phyloP scores from a whole-genome alignment of 208 protist genomes.

The Herpetomonas tarakana region DNA sequence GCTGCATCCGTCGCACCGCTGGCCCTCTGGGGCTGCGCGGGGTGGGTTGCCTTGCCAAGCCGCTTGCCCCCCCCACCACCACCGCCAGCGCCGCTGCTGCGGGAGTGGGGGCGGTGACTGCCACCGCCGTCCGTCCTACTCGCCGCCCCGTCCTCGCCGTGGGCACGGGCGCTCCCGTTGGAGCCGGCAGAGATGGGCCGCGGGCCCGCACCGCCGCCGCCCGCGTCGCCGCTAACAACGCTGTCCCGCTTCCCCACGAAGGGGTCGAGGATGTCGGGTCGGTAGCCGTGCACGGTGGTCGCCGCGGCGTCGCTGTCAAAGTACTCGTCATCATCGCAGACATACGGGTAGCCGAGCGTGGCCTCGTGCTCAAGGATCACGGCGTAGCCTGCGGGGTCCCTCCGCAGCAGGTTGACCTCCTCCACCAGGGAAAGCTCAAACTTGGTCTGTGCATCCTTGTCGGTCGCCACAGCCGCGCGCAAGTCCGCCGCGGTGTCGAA shows the following conservation, averaged over 20 bases:
- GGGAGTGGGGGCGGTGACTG: no score
- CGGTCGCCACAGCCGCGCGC: slow-evolving; percentile 49
- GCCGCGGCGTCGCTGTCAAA: slow-evolving; percentile 30
- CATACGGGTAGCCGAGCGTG: slow-evolving; percentile 61
- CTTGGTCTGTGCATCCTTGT: slow-evolving; percentile 45
- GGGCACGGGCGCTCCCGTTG: slow-evolving; percentile 7
- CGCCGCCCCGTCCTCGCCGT: background rate
- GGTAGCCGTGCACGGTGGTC: slow-evolving; percentile 3
- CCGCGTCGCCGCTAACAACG: slow-evolving; percentile 5
- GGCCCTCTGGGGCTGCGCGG: background rate
- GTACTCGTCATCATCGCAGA: slow-evolving; percentile 47
- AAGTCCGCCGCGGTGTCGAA: slow-evolving; percentile 34
- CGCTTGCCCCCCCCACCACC: no score
- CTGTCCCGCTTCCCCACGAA: slow-evolving; percentile 4
- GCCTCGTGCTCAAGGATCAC: slow-evolving; percentile 53
- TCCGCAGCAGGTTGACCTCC: slow-evolving; percentile 70
- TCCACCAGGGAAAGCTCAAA: slow-evolving; percentile 55
- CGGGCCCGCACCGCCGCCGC: background rate
- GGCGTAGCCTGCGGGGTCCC: slow-evolving; percentile 60
- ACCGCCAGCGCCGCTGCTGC: background rate
- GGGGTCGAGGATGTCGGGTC: background rate
- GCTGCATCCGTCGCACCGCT: background rate
- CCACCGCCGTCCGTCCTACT: background rate
- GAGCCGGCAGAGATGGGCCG: slow-evolving; percentile 11
- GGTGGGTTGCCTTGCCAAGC: background rate